A percentile compares a stretch with the other conserved stretches of the same genome.
Evolutionary conservation across 2,329 filamentous ascomycete species (phyloP).

Genomic region (Pyrenophora teres): DNA sequence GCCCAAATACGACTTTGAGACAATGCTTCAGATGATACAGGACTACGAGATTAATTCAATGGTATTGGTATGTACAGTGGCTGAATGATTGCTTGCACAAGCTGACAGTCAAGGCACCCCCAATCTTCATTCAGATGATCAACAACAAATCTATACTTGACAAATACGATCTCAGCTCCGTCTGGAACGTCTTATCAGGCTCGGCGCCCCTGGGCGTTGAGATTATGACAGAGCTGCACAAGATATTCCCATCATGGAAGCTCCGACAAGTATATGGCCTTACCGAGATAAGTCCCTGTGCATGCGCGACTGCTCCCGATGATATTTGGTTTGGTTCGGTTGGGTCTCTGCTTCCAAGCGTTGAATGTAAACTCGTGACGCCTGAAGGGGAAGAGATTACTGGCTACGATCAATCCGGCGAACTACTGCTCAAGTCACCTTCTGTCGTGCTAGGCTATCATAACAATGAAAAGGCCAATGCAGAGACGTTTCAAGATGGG

Average conservation of each 20-base stretch:
- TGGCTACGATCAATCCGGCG: slow-evolving; percentile 67
- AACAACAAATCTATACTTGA: slow-evolving; percentile 65
- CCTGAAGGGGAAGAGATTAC: slow-evolving; percentile 70
- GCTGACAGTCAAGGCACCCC: slow-evolving; percentile 64
- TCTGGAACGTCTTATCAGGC: slow-evolving; percentile 70
- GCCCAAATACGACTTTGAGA: slow-evolving; percentile 74
- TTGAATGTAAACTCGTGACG: slow-evolving; percentile 69
- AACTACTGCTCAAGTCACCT: slow-evolving; percentile 78
- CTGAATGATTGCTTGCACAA: too few relatives aligned
- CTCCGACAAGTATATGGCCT: slow-evolving; percentile 77
- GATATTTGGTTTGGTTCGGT: slow-evolving; percentile 75
- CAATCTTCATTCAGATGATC: slow-evolving; percentile 77
- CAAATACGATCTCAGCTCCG: slow-evolving; percentile 73
- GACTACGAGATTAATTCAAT: slow-evolving; percentile 70
- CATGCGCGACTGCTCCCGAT: slow-evolving; percentile 61
- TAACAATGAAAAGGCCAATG: slow-evolving; percentile 81
- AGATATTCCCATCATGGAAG: slow-evolving; percentile 66
- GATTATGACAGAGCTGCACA: slow-evolving; percentile 67
- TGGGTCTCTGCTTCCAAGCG: slow-evolving; percentile 69
- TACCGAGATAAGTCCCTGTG: slow-evolving; percentile 77
- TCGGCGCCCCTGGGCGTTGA: slow-evolving; percentile 79
- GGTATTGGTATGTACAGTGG: slow-evolving; percentile 60
- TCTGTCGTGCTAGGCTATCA: slow-evolving; percentile 73
- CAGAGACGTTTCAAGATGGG: slow-evolving; percentile 75
- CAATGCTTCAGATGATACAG: slow-evolving; percentile 67